Percentiles rank a stretch among this genome's conserved stretches.
These are phyloP conservation scores for Cladosporium sp. DNA, from an alignment of 2,329 filamentous ascomycete species.

Conservation along the genomic window DNA sequence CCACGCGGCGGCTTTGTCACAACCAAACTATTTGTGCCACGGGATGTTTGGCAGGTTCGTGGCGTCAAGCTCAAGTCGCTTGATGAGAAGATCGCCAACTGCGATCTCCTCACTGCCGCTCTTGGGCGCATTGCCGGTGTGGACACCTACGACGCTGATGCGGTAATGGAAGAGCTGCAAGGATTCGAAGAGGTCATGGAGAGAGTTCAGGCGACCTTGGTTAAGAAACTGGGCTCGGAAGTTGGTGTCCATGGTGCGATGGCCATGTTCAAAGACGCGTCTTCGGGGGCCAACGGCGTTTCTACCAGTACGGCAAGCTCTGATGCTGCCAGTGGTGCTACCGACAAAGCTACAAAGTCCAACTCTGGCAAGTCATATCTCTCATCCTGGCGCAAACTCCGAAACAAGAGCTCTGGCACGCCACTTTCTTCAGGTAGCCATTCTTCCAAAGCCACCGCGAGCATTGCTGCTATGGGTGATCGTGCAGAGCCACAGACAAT, in stretches of 20 bases:
- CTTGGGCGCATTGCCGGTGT: conserved; percentile 67
- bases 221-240: conserved; percentile 86
- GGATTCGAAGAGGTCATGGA: conserved; percentile 79
- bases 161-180: conserved; percentile 91
- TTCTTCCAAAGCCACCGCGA: background rate
- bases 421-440: conserved; percentile 28
- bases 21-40: conserved; percentile 83
- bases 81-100: conserved; percentile 90
- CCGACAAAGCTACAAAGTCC: conserved; percentile 38
- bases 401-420: conserved; percentile 78
- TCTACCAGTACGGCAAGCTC: conserved; percentile 25
- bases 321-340: conserved; percentile 29
- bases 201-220: conserved; percentile 69
- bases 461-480: conserved; percentile 10
- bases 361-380: conserved; percentile 72
- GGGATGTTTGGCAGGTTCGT: conserved; percentile 90
- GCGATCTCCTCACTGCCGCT: conserved; percentile 84
- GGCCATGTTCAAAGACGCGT: conserved; percentile 69
- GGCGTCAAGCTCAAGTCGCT: conserved; percentile 86
- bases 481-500: conserved; percentile 55
- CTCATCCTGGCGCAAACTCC: conserved; percentile 83
- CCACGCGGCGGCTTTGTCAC: conserved; percentile 89
- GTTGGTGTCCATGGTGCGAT: conserved; percentile 75
- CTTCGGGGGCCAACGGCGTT: conserved; percentile 23
- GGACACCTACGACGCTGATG: conserved; percentile 85